Percentiles rank a stretch among this genome's conserved stretches.
Conservation (phyloP, 306 rosid species). For the Prunus persica region DNA sequence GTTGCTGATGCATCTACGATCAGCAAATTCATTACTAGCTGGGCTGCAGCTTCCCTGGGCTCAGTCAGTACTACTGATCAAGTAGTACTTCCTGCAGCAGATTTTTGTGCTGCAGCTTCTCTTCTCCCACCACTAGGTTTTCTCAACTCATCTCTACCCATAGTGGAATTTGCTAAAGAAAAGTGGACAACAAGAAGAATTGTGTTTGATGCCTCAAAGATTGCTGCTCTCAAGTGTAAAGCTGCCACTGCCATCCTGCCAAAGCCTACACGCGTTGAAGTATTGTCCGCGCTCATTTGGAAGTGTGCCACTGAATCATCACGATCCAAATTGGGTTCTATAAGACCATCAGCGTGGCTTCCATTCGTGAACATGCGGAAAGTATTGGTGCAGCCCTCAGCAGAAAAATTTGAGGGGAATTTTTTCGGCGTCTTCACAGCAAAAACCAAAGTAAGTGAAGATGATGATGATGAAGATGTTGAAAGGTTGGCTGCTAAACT, state of each 20-base stretch:
- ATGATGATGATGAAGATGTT: neutral
- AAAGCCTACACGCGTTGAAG: constrained; percentile 35
- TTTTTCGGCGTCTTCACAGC: constrained; percentile 25
- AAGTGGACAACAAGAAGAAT: constrained; percentile 26
- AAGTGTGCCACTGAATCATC: constrained; percentile 31
- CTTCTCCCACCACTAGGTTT: neutral
- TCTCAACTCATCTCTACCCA: neutral
- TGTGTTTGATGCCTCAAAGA: constrained; percentile 28
- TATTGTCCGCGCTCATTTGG: constrained; percentile 44
- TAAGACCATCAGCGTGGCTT: constrained; percentile 23
- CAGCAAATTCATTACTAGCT: constrained; percentile 26
- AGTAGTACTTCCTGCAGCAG: neutral
- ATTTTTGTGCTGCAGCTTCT: neutral
- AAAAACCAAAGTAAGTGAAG: neutral
- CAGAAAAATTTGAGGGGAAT: constrained; percentile 35
- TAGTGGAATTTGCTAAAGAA: neutral
- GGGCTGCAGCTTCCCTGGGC: constrained; percentile 12
- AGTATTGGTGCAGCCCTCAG: constrained; percentile 18
- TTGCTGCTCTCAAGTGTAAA: constrained; percentile 33
- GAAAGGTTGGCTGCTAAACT: neutral
- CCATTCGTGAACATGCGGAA: constrained; percentile 33
- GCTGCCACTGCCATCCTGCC: neutral
- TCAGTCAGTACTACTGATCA: neutral
- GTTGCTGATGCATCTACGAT: constrained; percentile 32
- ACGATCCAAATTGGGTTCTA: neutral